Conservation (phyloP, 176 grass and related monocot species). For the Hsuehochloa calcarea region DNA sequence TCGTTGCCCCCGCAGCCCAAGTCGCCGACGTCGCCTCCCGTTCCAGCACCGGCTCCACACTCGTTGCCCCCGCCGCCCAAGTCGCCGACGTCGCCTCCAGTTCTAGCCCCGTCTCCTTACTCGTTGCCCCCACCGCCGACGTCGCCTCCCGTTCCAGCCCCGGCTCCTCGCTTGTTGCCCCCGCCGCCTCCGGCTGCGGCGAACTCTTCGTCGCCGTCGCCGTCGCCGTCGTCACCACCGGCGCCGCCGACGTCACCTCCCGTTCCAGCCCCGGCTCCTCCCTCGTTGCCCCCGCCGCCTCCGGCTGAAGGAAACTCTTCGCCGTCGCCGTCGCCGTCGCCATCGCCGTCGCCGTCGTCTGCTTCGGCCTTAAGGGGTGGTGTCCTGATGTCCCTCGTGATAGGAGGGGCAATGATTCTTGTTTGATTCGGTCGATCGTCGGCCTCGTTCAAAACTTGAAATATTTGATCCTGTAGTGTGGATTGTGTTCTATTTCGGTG, state of each 20-base stretch:
- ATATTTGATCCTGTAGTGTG: neutral
- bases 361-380: neutral
- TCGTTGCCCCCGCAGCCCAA: too few species aligned
- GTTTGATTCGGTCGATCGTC: neutral
- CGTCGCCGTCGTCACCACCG: slow-evolving; percentile 10
- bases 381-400: neutral
- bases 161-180: too few species aligned
- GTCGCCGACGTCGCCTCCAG: too few species aligned
- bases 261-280: neutral
- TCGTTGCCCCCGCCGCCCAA: too few species aligned
- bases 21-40: too few species aligned
- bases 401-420: slow-evolving; percentile 8
- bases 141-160: too few species aligned
- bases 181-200: too few species aligned
- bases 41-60: too few species aligned
- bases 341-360: slow-evolving; percentile 16
- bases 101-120: too few species aligned
- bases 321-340: neutral
- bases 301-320: neutral
- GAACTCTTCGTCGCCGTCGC: neutral
- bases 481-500: neutral
- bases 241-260: neutral
- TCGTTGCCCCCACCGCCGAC: too few species aligned
- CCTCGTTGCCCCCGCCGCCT: neutral
- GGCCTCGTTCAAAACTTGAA: neutral